Conservation (phyloP, 2,329 filamentous ascomycete species). For the Pyricularia sp. region DNA sequence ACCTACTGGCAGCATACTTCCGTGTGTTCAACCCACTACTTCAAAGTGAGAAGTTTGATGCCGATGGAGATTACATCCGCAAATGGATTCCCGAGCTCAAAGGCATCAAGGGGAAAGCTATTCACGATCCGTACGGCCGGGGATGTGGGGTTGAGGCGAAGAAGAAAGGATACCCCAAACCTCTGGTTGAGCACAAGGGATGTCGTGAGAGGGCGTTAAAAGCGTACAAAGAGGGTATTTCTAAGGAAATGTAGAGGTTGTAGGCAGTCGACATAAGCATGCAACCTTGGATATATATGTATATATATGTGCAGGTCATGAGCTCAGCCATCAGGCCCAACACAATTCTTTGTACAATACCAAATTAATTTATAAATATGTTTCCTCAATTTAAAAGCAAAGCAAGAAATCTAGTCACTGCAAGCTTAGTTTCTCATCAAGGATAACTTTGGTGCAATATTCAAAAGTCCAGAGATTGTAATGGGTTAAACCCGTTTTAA, state of each 20-base stretch:
- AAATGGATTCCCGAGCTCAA: slow-evolving; percentile 73
- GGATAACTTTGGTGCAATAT: too few species aligned
- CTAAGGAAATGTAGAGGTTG: background rate
- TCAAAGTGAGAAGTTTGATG: slow-evolving; percentile 82
- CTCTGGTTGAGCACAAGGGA: slow-evolving; percentile 65
- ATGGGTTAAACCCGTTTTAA: background rate
- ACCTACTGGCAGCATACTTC: slow-evolving; percentile 63
- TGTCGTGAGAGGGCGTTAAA: slow-evolving; percentile 45
- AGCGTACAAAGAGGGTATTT: slow-evolving; percentile 19
- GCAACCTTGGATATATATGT: background rate
- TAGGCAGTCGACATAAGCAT: background rate
- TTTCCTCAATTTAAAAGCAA: background rate
- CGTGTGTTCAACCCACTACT: slow-evolving; percentile 79
- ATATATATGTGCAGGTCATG: background rate
- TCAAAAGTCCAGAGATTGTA: background rate
- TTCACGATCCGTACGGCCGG: slow-evolving; percentile 73
- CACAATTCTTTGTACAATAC: background rate
- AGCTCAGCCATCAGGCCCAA: background rate
- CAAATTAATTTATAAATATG: background rate
- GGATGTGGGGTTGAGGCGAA: slow-evolving; percentile 49
- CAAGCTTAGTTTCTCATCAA: background rate
- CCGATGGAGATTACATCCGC: slow-evolving; percentile 68
- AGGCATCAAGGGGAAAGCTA: slow-evolving; percentile 52
- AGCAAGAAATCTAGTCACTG: background rate
- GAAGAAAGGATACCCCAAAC: slow-evolving; percentile 62